Percentiles rank a stretch among this genome's conserved stretches.
Conservation (phyloP, 495 filamentous ascomycete genomes). For the Melanomma pulvis-pyrius region DNA sequence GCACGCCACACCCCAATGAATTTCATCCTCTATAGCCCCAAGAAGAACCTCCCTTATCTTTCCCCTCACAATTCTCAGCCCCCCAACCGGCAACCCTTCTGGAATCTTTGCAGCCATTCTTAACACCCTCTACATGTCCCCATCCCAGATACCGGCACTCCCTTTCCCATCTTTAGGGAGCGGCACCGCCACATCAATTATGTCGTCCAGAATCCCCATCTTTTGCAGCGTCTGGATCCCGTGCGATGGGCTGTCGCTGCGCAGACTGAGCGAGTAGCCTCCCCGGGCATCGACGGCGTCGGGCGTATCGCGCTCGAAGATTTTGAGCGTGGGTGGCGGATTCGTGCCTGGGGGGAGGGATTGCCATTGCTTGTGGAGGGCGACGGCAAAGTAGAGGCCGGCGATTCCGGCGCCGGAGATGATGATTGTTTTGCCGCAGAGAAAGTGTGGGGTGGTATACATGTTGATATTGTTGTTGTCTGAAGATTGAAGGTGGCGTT, state of each 20-base stretch:
- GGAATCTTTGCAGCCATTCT: conserved; percentile 14
- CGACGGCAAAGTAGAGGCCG: conserved; percentile 44
- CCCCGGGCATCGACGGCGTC: conserved; percentile 34
- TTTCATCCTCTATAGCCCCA: conserved; percentile 8
- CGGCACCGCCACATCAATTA: conserved; percentile 23
- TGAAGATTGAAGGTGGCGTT: too few species aligned
- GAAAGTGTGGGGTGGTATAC: conserved; percentile 41
- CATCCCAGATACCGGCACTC: conserved; percentile 37
- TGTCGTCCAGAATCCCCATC: conserved; percentile 38
- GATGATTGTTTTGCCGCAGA: conserved; percentile 45
- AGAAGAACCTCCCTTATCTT: conserved; percentile 17
- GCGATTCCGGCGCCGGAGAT: conserved; percentile 47
- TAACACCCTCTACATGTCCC: conserved; percentile 30
- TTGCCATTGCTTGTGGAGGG: conserved; percentile 43
- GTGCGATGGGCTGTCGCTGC: conserved; percentile 35
- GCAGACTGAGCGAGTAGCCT: conserved; percentile 46
- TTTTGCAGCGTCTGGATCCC: conserved; percentile 42
- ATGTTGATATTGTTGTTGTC: too few species aligned
- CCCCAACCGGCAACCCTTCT: conserved; percentile 17
- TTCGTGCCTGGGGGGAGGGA: conserved; percentile 30
- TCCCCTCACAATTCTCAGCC: conserved; percentile 33
- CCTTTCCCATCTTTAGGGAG: conserved; percentile 18
- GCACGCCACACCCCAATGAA: too few species aligned
- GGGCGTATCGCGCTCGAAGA: conserved; percentile 45
- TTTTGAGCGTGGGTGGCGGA: conserved; percentile 20